Evolutionary conservation across 1,284 basidiomycete genomes (phyloP), one percentile per base, ranked within the genome.

Genomic region (Tilletiopsis washingtonensis): DNA sequence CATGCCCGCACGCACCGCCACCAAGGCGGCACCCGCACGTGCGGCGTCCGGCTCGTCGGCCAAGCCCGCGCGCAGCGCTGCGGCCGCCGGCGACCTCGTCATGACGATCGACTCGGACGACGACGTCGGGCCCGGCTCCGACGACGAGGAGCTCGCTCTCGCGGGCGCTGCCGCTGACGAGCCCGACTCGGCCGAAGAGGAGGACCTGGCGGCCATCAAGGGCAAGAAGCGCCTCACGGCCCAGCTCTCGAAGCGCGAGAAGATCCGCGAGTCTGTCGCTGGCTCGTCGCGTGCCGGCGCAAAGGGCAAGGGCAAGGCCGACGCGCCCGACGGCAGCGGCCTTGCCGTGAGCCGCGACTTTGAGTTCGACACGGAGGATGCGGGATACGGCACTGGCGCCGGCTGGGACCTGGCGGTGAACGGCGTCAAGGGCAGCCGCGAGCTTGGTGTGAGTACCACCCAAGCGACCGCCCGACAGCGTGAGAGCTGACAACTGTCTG

Each of bases 31-130:
- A n/a, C n/a, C n/a, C n/a, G n/a, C n/a, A n/a, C n/a, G n/a, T n/a
- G n/a, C n/a, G n/a, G n/a, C n/a, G n/a, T n/a, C n/a, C n/a, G n/a
- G n/a, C n/a, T n/a, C n/a, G n/a, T n/a, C n/a, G n/a, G n/a, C n/a
- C n/a, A n/a, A n/a, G n/a, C n/a, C n/a, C n/a, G n/a, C n/a, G n/a
- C n/a, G n/a, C n/a, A n/a, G n/a, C n/a, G n/a, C n/a, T n/a, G n/a
- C n/a, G n/a, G n/a, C n/a, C n/a, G n/a, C n/a, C n/a, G n/a, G n/a
- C n/a, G 69, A 70, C 49, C 69, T 71, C 42, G 54, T 71, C 53
- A 69, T 71, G 69, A 71, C 69, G 15, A 54, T 71, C 37, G 69
- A 71, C 34, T 67, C 65, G 6, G 69, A 71, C 34, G 69, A 69
- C 17, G 69, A 71, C 25, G 51, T 57, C 0, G 41, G 50, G 14